Percentiles rank a stretch among this genome's conserved stretches.
Evolutionary conservation across 108 stramenopile species (phyloP).

Genomic region (Craspedostauros australis): DNA sequence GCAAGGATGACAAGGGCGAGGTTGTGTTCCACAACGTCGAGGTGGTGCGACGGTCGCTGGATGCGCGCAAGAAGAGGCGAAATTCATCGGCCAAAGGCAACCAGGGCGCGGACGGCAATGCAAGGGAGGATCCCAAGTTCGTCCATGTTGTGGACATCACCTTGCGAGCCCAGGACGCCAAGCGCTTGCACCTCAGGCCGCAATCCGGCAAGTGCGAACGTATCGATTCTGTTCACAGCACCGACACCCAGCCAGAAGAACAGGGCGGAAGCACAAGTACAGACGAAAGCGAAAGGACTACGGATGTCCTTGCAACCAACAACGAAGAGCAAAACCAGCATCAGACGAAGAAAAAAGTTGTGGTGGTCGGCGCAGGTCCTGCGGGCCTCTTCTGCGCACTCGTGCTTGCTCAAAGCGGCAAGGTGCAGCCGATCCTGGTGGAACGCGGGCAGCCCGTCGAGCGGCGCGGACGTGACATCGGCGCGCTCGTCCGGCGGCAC

Average conservation of each 20-base stretch:
- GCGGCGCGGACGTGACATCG: slow-evolving; percentile 83
- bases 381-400: slow-evolving; percentile 92
- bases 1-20: not conserved
- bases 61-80: slow-evolving; percentile 54
- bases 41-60: slow-evolving; percentile 72
- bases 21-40: slow-evolving; percentile 11
- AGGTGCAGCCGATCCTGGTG: slow-evolving; percentile 58
- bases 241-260: slow-evolving; percentile 8
- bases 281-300: not conserved
- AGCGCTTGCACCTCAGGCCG: not conserved
- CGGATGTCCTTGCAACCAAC: not conserved
- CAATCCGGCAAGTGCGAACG: not conserved
- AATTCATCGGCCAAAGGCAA: too few species aligned
- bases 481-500: slow-evolving; percentile 71
- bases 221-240: not conserved
- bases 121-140: slow-evolving; percentile 40
- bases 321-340: not conserved
- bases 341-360: slow-evolving; percentile 23
- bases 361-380: slow-evolving; percentile 81
- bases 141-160: slow-evolving; percentile 65
- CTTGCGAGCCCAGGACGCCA: not conserved
- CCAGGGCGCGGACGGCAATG: too few species aligned
- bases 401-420: slow-evolving; percentile 49
- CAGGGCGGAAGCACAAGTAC: slow-evolving; percentile 2
- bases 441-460: slow-evolving; percentile 94